Evolutionary conservation across 1,139 yeast genomes (phyloP), one percentile per base, ranked within the genome.

Genomic region (Suhomyces yuchorum): DNA sequence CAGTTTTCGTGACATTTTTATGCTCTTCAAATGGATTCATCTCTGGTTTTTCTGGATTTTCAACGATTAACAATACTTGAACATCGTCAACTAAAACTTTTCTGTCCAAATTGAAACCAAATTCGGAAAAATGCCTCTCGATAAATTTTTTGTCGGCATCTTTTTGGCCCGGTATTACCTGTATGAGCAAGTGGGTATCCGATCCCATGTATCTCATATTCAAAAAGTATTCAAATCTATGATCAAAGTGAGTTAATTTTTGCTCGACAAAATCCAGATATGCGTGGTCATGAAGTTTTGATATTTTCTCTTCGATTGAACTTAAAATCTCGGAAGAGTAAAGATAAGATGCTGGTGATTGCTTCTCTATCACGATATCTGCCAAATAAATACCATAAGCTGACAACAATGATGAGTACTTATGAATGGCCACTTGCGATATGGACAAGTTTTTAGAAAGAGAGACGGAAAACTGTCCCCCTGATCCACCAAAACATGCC

Each of bases 121-220:
- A 74, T 51, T 74, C 79, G 26, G 54, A 55, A 39, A 58, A 56
- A 52, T 74, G 77, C 53, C 72, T 65, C 11, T 57, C 53, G 20
- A 72, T 56, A 49, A 74, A 74, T 40, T 54, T 57, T 12, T 51
- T 39, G 41, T 60, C 70, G 14, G 71, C 66, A 53, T 65, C 56
- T 28, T 60, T 49, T 7, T 54, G 60, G 4, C 57, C 62, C 4
- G 54, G 58, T 1, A 26, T 38, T 28, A 61, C 61, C 3, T 66
- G 66, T 33, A 88, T 81, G 84, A 91, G 85, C 53, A 92, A 71
- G 40, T 86, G 85, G 2, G 97, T 86, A 61, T 91, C 97, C 15
- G 96, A 86, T 6, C 97, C 97, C 52, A 82, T 81, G 63, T 88
- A 92, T 58, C 95, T 77, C 76, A 92, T 72, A 61, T 91, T 91